Evolutionary conservation across 2,329 filamentous ascomycete species (phyloP).

Genomic region (Penicillium sp.): DNA sequence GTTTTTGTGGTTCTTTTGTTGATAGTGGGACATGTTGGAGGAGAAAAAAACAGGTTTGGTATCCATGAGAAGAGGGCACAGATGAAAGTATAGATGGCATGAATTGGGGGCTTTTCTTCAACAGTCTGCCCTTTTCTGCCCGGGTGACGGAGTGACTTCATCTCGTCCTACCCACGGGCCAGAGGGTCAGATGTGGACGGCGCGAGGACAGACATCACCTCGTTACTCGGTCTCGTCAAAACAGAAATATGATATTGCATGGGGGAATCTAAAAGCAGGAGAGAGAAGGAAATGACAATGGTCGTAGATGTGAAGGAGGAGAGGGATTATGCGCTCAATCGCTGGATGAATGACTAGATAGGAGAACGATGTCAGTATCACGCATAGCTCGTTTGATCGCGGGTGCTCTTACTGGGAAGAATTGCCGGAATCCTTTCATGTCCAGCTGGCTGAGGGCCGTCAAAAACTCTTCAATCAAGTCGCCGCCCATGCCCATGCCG

Average conservation of each 20-base stretch:
- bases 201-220: conserved; percentile 23
- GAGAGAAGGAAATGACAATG: conserved; percentile 17
- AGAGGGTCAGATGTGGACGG: conserved; percentile 6
- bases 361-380: conserved; percentile 10
- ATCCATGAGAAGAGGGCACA: conserved; percentile 15
- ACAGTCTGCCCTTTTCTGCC: neutral
- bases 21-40: conserved; percentile 6
- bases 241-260: conserved; percentile 22
- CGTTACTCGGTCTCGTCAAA: conserved; percentile 21
- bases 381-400: neutral
- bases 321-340: conserved; percentile 44
- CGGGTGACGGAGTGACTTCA: neutral
- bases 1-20: conserved; percentile 7
- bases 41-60: conserved; percentile 18
- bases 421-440: conserved; percentile 50
- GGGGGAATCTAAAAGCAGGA: conserved; percentile 32
- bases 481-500: conserved; percentile 50
- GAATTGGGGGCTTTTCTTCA: conserved; percentile 1
- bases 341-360: conserved; percentile 46
- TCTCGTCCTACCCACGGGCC: conserved; percentile 6
- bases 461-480: conserved; percentile 51
- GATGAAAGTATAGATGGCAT: conserved; percentile 14
- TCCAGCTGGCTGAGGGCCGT: conserved; percentile 48
- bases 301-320: conserved; percentile 12
- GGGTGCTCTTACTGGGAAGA: conserved; percentile 46